Conservation (phyloP, 106 monocot genomes). For the Dioscorea alata region DNA sequence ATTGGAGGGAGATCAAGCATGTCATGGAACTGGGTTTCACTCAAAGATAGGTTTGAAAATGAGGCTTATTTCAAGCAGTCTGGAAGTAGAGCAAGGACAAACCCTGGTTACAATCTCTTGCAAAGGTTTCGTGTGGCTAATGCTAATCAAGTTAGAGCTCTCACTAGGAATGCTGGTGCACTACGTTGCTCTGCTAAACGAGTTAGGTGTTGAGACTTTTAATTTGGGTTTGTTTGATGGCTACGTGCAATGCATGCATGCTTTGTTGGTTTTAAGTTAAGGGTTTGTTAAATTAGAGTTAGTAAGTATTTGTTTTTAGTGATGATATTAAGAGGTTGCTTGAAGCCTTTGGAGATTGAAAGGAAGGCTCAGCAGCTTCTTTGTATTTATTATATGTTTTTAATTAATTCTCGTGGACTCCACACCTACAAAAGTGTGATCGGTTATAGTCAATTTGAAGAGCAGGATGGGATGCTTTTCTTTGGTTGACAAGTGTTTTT, state of each 20-base stretch:
- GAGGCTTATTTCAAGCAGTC: constrained; percentile 32
- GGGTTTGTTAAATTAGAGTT: neutral
- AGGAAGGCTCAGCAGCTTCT: neutral
- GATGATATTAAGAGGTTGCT: neutral
- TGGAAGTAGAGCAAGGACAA: constrained; percentile 7
- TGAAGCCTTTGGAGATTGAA: neutral
- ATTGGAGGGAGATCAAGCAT: constrained; percentile 2
- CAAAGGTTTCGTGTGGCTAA: constrained; percentile 19
- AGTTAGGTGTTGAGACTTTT: constrained; percentile 18
- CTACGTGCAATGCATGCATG: too few species aligned
- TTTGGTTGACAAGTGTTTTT: too few species aligned
- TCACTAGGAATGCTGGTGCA: constrained; percentile 24
- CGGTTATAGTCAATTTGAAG: too few species aligned
- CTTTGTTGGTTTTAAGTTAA: neutral
- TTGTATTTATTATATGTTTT: too few species aligned
- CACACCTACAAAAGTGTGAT: too few species aligned
- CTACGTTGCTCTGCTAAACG: constrained; percentile 18
- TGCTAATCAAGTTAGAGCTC: constrained; percentile 9
- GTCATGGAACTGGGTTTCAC: constrained; percentile 26
- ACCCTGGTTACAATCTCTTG: constrained; percentile 11
- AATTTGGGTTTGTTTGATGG: too few species aligned
- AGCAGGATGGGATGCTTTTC: too few species aligned
- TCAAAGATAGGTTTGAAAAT: constrained; percentile 23
- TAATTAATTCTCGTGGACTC: too few species aligned
- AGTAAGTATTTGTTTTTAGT: neutral